Percentiles rank a stretch among this genome's conserved stretches.
Evolutionary conservation across 2,329 filamentous ascomycete species (phyloP).

Genomic region (Aspergillus terreus): DNA sequence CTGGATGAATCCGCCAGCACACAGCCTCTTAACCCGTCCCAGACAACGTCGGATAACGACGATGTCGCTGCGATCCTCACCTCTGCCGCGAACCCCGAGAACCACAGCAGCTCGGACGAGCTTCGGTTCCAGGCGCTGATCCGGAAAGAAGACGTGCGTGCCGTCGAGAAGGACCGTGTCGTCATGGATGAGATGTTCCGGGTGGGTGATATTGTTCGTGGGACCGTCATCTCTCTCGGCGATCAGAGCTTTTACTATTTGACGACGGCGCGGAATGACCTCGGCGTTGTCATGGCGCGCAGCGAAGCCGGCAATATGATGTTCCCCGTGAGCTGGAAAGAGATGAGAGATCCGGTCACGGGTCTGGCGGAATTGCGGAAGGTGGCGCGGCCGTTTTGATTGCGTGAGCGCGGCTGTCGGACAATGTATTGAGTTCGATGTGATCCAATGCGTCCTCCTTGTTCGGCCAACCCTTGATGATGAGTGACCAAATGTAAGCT

Average conservation of each 20-base stretch:
- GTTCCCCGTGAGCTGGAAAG: constrained; percentile 92
- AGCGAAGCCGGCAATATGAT: constrained; percentile 86
- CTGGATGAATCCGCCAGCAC: constrained; percentile 46
- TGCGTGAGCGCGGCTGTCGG: not conserved
- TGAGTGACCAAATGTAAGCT: not conserved
- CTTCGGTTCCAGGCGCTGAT: constrained; percentile 74
- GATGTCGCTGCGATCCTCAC: constrained; percentile 36
- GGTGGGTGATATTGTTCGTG: constrained; percentile 86
- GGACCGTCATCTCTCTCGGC: constrained; percentile 82
- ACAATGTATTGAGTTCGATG: not conserved
- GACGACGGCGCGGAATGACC: constrained; percentile 84
- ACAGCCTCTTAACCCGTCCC: constrained; percentile 17
- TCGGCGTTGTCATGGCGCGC: constrained; percentile 89
- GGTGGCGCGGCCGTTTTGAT: constrained; percentile 86
- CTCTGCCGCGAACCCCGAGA: constrained; percentile 37
- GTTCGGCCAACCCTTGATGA: not conserved
- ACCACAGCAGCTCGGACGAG: constrained; percentile 57
- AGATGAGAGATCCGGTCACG: constrained; percentile 80
- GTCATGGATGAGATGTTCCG: constrained; percentile 87
- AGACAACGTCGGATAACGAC: constrained; percentile 31
- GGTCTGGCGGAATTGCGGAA: constrained; percentile 77
- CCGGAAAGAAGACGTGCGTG: constrained; percentile 83
- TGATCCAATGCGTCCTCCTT: not conserved
- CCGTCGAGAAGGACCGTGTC: constrained; percentile 93
- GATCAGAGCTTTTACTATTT: constrained; percentile 95